Base-by-base conservation (phyloP, 176 grass and related monocot species). In the Ensete ventricosum region DNA sequence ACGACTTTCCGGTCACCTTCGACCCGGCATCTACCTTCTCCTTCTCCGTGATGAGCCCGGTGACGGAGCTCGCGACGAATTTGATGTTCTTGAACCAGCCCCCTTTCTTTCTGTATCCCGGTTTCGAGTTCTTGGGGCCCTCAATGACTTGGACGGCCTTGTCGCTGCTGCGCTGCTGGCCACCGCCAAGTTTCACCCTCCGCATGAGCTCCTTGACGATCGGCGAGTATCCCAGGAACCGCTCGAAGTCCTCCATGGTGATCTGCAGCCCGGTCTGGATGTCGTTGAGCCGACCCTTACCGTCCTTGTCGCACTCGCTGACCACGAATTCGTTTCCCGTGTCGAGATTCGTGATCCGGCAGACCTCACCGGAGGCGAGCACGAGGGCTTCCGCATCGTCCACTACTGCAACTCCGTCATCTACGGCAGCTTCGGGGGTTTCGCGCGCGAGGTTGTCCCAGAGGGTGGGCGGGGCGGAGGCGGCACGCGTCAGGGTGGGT, bases 31-130 rank as follows among this genome's bases (percentile, higher is more conserved):
- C 66, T 7, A 62, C 52, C 82, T 70, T 86, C 11, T 87, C 84
- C 79, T 97, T 93, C 71, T 97, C 90, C 11, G 54, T 59, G 8
- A 85, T 78, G 20, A 93, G 84, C 34, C 84, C 82, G 11, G 83
- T 88, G 2, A 73, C 84, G 0, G 93, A 79, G 77, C 73, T 87
- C 13, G 89, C 85, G 22, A 97, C 90, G 62, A 84, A 73, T 76
- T 93, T 98, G 67, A 91, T 91, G 64, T 93, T 98, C 80, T 87
- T 98, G 9, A 98, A 72, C 94, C 90, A 93, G 9, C 79, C 79
- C 0, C 80, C 69, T 11, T 27, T 27, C 53, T 88, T 87, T 76
- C 80, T 81, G 70, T 67, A 71, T 3, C 16, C 66, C 12, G 58
- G 58, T 77, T 87, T 90, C 7, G 64, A 76, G 80, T 11, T 77